Percentiles rank a stretch among this genome's conserved stretches.
Evolutionary conservation across 768 basidiomycete species (phyloP).

Genomic region (Hydnum rufescens): DNA sequence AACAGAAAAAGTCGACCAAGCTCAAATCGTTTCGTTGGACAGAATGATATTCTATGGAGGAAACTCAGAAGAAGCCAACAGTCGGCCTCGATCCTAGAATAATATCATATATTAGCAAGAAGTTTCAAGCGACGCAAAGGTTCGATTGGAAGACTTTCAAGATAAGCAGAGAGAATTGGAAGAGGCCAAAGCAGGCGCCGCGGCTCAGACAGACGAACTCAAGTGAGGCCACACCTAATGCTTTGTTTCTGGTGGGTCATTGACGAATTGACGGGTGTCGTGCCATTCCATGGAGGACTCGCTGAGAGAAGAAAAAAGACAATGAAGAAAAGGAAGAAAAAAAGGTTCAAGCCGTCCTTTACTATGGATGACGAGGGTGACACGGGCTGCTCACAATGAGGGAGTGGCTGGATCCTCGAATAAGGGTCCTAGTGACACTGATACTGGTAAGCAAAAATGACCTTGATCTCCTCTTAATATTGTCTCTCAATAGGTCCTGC

Average conservation of each 20-base stretch:
- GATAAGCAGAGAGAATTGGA: conserved; percentile 73
- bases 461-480: not conserved
- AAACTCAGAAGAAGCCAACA: conserved; percentile 73
- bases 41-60: conserved; percentile 91
- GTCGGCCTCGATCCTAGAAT: conserved; percentile 88
- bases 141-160: conserved; percentile 82
- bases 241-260: not conserved
- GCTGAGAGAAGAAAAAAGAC: conserved; percentile 24
- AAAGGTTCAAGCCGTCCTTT: conserved; percentile 77
- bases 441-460: too few relatives aligned
- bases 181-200: conserved; percentile 78
- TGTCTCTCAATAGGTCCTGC: conserved; percentile 10
- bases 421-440: too few relatives aligned
- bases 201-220: conserved; percentile 62
- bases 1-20: conserved; percentile 81
- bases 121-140: too few relatives aligned
- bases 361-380: conserved; percentile 63
- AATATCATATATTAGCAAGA: too few relatives aligned
- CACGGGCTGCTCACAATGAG: not conserved
- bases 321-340: conserved; percentile 75
- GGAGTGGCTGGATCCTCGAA: too few relatives aligned
- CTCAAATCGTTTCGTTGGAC: conserved; percentile 74
- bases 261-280: conserved; percentile 2
- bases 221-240: conserved; percentile 74
- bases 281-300: too few relatives aligned